Base-by-base conservation (phyloP, 1,139 yeast genomes). In the Torulaspora globosa region DNA sequence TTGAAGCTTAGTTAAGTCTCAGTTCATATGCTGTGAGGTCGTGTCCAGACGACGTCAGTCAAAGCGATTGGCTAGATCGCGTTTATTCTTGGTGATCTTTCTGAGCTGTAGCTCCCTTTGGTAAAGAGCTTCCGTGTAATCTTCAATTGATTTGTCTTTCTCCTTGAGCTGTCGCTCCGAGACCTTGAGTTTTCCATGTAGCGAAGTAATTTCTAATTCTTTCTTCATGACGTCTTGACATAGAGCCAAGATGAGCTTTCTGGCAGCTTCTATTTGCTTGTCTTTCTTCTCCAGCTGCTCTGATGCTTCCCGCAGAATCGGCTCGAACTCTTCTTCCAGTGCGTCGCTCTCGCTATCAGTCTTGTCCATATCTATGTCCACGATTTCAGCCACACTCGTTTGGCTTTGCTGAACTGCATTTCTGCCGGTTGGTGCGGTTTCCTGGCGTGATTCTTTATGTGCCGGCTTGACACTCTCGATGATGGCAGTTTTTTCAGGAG, bases 121-220 rank as follows among this genome's bases (percentile, higher is more conserved):
- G 9, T 39, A 28, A 34, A 47, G 27, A 23, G 41, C 12, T 14
- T 32, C 19, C n/a, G 33, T 36, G 28, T 39, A 44, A 11, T 47
- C 46, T 14, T 41, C 37, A 14, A 46, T 24, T n/a, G 31, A 33
- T 9, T 27, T 30, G 12, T 36, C 32, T 24, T 39, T 41, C 14
- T 36, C 28, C 21, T 41, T 15, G 7, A 37, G 27, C 19, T 36
- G 39, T 11, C 12, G 40, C 30, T 47, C 32, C 14, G 50, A 32
- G 18, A 36, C 31, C 27, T 23, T 45, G 19, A 56, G 38, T 32
- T 48, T 43, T 10, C 60, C 58, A 21, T 37, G 35, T n/a, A 56
- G 47, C 3, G 60, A 53, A 8, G 60, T 52, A 7, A 57, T 37
- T 39, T 49, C 46, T 32, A 56, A 26, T 31, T 56, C 54, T 21